Conservation (phyloP, 345 rosid species). For the Eucalyptus dawsonii region DNA sequence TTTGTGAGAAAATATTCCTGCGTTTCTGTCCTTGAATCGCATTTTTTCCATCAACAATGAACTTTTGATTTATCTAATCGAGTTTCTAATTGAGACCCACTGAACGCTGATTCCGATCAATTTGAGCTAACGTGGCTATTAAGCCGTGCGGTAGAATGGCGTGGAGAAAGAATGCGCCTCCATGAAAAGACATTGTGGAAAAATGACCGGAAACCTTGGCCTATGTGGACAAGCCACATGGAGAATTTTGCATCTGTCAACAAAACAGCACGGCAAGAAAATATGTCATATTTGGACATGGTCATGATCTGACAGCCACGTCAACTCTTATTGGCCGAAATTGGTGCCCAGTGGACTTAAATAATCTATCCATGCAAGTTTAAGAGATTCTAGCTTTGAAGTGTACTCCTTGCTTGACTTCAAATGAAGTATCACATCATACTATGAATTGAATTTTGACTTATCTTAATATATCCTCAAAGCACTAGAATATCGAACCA, state of each 20-base stretch:
- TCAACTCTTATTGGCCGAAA: background rate
- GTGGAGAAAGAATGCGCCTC: background rate
- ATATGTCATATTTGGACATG: background rate
- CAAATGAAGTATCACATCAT: accelerated
- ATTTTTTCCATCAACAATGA: too few species aligned
- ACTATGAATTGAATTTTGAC: background rate
- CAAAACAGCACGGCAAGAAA: background rate
- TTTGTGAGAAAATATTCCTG: background rate
- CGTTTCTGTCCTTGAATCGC: background rate
- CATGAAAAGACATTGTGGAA: background rate
- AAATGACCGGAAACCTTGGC: background rate
- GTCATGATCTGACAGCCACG: background rate
- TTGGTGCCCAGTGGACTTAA: background rate
- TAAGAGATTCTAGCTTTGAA: background rate
- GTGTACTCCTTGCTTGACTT: background rate
- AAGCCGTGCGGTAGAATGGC: background rate
- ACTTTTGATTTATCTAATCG: background rate
- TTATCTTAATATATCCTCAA: background rate
- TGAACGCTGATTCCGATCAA: background rate
- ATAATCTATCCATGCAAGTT: background rate
- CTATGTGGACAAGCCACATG: background rate
- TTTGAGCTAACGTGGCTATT: background rate
- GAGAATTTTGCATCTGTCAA: background rate
- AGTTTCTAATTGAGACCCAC: background rate
- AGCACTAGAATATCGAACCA: background rate